A percentile compares a stretch with the other conserved stretches of the same genome.
phyloP scores from a whole-genome alignment of 2,329 filamentous ascomycete species.

The Trichothecium roseum region DNA sequence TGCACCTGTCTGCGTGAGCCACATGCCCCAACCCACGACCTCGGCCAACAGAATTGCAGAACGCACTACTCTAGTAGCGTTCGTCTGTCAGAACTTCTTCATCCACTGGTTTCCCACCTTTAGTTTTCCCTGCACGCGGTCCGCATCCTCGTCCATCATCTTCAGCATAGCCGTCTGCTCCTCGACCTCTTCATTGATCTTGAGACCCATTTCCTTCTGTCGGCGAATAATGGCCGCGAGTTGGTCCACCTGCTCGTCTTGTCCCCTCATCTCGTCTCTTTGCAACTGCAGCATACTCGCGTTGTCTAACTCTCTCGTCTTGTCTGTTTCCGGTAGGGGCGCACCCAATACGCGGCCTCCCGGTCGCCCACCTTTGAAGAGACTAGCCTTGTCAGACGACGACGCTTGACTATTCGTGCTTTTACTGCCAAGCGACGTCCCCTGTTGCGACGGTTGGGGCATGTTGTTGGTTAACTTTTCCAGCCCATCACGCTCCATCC shows the following conservation, averaged over 20 bases:
- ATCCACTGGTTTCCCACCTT: slow-evolving; percentile 64
- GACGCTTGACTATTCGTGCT: slow-evolving; percentile 38
- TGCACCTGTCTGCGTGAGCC: slow-evolving; percentile 11
- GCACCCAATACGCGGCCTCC: slow-evolving; percentile 61
- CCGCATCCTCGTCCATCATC: slow-evolving; percentile 54
- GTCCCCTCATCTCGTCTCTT: slow-evolving; percentile 60
- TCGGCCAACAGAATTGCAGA: slow-evolving; percentile 16
- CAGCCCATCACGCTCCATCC: slow-evolving; percentile 65
- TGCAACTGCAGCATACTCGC: slow-evolving; percentile 64
- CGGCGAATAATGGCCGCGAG: slow-evolving; percentile 58
- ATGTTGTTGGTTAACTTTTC: slow-evolving; percentile 59
- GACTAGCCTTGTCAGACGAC: slow-evolving; percentile 35
- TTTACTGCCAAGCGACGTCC: slow-evolving; percentile 17
- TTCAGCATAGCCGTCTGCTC: slow-evolving; percentile 62
- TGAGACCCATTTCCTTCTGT: slow-evolving; percentile 68
- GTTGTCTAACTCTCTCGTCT: slow-evolving; percentile 69
- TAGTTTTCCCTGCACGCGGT: slow-evolving; percentile 57
- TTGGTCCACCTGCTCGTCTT: slow-evolving; percentile 62
- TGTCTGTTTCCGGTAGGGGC: slow-evolving; percentile 63
- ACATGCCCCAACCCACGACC: slow-evolving; percentile 19
- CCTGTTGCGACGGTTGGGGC: slow-evolving; percentile 15
- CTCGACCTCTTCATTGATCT: slow-evolving; percentile 65
- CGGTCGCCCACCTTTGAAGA: slow-evolving; percentile 28
- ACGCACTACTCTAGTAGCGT: slow-evolving; percentile 9
- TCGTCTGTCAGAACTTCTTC: slow-evolving; percentile 47